Evolutionary conservation across 2,329 filamentous ascomycete genomes (phyloP).

Genomic region (Cladophialophora chaetospira): DNA sequence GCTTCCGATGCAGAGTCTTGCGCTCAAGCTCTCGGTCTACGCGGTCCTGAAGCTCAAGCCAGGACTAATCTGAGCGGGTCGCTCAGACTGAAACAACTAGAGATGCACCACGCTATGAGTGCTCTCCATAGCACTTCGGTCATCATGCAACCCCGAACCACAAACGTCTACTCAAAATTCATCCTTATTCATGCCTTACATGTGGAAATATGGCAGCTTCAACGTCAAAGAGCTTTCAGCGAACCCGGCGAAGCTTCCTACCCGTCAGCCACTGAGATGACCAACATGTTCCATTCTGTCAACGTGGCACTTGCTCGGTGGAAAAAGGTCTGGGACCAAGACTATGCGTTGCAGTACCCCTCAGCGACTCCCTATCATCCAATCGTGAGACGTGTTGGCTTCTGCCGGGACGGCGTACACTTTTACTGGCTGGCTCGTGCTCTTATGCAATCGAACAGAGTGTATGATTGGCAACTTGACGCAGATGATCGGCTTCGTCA

Average conservation of each 20-base stretch:
- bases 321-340: constrained; percentile 71
- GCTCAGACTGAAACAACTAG: constrained; percentile 64
- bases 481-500: constrained; percentile 63
- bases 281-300: constrained; percentile 51
- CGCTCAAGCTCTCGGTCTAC: constrained; percentile 65
- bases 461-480: constrained; percentile 56
- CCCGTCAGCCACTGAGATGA: constrained; percentile 51
- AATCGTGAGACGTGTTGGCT: constrained; percentile 62
- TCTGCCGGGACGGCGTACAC: constrained; percentile 70
- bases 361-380: constrained; percentile 38
- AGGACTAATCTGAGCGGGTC: constrained; percentile 63
- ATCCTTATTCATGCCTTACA: constrained; percentile 71
- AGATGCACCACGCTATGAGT: constrained; percentile 63
- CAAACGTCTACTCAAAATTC: constrained; percentile 74
- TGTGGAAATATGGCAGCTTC: constrained; percentile 60
- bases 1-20: constrained; percentile 62
- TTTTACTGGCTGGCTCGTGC: constrained; percentile 72
- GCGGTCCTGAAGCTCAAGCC: constrained; percentile 59
- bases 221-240: constrained; percentile 46
- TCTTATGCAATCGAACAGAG: constrained; percentile 61
- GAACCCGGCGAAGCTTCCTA: constrained; percentile 1
- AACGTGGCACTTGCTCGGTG: constrained; percentile 67
- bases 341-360: constrained; percentile 69
- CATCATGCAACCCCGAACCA: constrained; percentile 64
- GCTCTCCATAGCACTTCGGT: constrained; percentile 62